A percentile compares a stretch with the other conserved stretches of the same genome.
phyloP scores from a whole-genome alignment of 805 yeast genomes.

The Suhomyces kilbournensis region DNA sequence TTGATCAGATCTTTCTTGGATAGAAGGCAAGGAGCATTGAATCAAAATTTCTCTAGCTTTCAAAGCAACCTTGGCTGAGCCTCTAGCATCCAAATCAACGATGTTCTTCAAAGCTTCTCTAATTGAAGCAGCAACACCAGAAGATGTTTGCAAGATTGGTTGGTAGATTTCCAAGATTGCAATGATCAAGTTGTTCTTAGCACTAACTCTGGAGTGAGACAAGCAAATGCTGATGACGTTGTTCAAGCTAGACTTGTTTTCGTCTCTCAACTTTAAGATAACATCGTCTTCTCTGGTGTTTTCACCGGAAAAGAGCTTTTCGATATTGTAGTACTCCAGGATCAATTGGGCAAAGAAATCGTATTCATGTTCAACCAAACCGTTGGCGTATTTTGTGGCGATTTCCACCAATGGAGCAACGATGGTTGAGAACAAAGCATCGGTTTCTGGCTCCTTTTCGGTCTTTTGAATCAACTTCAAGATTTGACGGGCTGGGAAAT shows the following conservation, averaged over 20 bases:
- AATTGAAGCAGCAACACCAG: slow-evolving; percentile 60
- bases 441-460: slow-evolving; percentile 48
- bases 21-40: slow-evolving; percentile 95
- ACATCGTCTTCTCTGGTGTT: slow-evolving; percentile 85
- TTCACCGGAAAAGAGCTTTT: slow-evolving; percentile 71
- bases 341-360: slow-evolving; percentile 66
- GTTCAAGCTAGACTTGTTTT: slow-evolving; percentile 69
- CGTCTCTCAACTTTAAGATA: slow-evolving; percentile 81
- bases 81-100: slow-evolving; percentile 86
- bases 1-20: slow-evolving; percentile 94
- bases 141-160: slow-evolving; percentile 69
- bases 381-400: slow-evolving; percentile 67
- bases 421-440: slow-evolving; percentile 52
- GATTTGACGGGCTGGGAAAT: slow-evolving; percentile 91
- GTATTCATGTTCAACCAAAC: slow-evolving; percentile 82
- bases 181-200: slow-evolving; percentile 84
- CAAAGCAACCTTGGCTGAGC: slow-evolving; percentile 88
- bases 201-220: slow-evolving; percentile 90
- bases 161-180: slow-evolving; percentile 84
- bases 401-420: slow-evolving; percentile 73
- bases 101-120: slow-evolving; percentile 71
- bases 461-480: slow-evolving; percentile 67
- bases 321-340: slow-evolving; percentile 72
- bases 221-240: slow-evolving; percentile 71
- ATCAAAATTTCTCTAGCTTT: slow-evolving; percentile 95